Evolutionary conservation across 2,329 filamentous ascomycete genomes (phyloP), one percentile per base, ranked within the genome.

Genomic region (Ascosphaera aggregata): DNA sequence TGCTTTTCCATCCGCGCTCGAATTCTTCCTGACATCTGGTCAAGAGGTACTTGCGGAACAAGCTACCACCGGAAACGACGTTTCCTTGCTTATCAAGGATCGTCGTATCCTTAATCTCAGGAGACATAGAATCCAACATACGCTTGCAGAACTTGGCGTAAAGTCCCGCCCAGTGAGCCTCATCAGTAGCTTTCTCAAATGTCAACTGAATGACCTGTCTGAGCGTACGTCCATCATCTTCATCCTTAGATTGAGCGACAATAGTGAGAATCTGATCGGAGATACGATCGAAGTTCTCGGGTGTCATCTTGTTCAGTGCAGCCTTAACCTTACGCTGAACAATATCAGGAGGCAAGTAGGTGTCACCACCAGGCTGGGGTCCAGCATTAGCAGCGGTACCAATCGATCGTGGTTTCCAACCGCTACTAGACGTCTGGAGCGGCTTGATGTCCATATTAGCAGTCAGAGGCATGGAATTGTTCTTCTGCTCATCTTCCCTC

Each of bases 251-350:
- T 57, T 98, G 89, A 17, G 73, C 79, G 19, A 86, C 84, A 55
- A 98, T 98, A 40, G 74, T 68, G 20, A 98, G 69, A 44, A 98
- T 93, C 57, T 94, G 84, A 44, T 85, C 80, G 4, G 89, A 73
- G 48, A 98, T 93, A 63, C 77, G 84, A 55, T 93, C 85, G 51
- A 98, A 98, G 55, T 95, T 98, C 63, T 98, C 89, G 0, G 89
- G 89, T 0, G 89, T 95, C 89, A 98, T 95, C 77, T 98, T 98
- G 74, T 98, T 98, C 51, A 98, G 66, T 44, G 80, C 80, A 46
- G 84, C 79, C 75, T 98, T 98, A 56, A 98, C 89, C 75, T 98
- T 98, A 49, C 86, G 77, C 64, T 98, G 89, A 42, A 98, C 89
- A 66, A 89, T 73, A 50, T 86, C 81, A 18, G 89, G 86, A 46